Conservation (phyloP, 2,329 filamentous ascomycete species). For the Colletotrichum truncatum region DNA sequence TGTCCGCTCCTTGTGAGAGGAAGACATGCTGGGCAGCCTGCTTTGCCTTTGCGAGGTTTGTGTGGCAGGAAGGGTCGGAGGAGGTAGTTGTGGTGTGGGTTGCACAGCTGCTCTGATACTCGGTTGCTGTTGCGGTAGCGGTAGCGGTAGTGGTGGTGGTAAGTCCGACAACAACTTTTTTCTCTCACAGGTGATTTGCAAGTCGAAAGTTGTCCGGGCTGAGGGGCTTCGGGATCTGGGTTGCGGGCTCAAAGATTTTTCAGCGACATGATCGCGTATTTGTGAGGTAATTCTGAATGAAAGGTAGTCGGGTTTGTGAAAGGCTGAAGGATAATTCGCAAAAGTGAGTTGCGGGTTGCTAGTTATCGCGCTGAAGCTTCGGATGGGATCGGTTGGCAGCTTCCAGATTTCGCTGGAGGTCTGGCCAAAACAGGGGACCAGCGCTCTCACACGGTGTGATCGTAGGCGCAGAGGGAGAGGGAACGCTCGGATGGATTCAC, state of each 20-base stretch:
- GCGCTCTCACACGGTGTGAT: slow-evolving; percentile 13
- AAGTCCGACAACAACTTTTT: slow-evolving; percentile 22
- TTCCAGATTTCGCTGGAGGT: slow-evolving; percentile 14
- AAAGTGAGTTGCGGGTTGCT: background rate
- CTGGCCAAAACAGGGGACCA: background rate
- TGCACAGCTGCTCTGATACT: slow-evolving; percentile 22
- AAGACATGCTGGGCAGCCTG: slow-evolving; percentile 28
- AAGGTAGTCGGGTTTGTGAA: background rate
- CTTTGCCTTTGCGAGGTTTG: slow-evolving; percentile 10
- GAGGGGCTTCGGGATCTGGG: slow-evolving; percentile 7
- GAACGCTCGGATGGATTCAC: slow-evolving; percentile 27
- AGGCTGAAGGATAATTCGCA: background rate
- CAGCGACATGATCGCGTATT: slow-evolving; percentile 31
- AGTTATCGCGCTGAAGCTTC: slow-evolving; percentile 10
- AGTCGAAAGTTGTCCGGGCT: slow-evolving; percentile 14
- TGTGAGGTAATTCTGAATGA: background rate
- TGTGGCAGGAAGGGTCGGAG: slow-evolving; percentile 8
- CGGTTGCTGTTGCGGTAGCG: background rate
- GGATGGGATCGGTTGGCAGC: slow-evolving; percentile 9
- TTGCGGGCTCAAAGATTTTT: slow-evolving; percentile 27
- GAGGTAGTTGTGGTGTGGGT: slow-evolving; percentile 2
- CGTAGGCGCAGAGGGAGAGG: slow-evolving; percentile 19
- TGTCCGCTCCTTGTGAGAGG: slow-evolving; percentile 52
- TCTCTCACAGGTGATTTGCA: slow-evolving; percentile 8
- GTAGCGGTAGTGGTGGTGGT: slow-evolving; percentile 6